Base-by-base conservation (phyloP, 148 eudicot species). In the Drosera capensis region DNA sequence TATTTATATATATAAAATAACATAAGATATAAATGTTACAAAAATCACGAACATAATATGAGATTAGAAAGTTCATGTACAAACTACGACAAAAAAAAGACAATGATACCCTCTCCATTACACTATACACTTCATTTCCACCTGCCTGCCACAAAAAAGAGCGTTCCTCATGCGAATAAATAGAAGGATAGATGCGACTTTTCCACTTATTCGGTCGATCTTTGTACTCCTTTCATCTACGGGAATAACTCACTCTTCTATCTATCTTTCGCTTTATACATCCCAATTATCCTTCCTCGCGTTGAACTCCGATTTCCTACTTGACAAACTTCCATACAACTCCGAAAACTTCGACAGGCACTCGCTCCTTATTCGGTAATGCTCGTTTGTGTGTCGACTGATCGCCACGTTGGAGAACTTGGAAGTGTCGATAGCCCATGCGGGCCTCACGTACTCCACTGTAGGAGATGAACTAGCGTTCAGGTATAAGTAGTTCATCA, bases 261-360 rank as follows among this genome's bases (percentile, higher is more conserved):
- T 3, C 38, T 34, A 34, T 2, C 14, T 41, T 13, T n/a, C 45
- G 7, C 45, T 41, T 79, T 90, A 90, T 74, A 71, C 67, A 85
- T 90, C 95, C 99, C 99, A 90, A 25, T 93, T 88, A 53, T 90
- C 99, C 29, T 34, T 70, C 57, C 99, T 68, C 22, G 57, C 40
- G 16, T 71, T 56, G 49, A 90, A 90, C 25, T 64, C 77, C 7
- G 75, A 58, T 60, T 75, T 90, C 37, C 79, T 47, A 30, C 58
- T 31, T 1, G 55, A 40, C 61, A 90, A 63, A 68, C 83, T 71
- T 12, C 99, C 99, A 38, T 84, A 90, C 46, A 73, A 55, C 36
- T 62, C 67, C 0, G 75, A 40, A 51, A 90, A 90, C 24, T 51
- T 68, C 57, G 23, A 23, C 20, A 90, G 67, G 46, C 99, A 90